These are phyloP conservation scores for Epichloe uncinata DNA, from an alignment of 2,329 filamentous ascomycete species.

Conservation along the genomic window DNA sequence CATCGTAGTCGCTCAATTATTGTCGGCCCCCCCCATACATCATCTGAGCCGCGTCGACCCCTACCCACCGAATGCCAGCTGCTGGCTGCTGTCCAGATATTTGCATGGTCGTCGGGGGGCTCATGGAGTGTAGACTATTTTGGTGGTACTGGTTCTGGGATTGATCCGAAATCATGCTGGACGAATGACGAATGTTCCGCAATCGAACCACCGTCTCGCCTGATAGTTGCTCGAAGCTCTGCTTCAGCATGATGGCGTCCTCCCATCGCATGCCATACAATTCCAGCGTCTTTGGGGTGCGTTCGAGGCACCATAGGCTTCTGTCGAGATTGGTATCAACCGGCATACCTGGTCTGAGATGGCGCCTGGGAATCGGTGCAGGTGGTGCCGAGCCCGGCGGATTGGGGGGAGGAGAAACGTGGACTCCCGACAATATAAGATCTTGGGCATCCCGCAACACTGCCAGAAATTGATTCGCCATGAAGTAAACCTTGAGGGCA, in stretches of 20 bases:
- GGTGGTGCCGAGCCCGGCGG: conserved; percentile 34
- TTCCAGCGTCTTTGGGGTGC: conserved; percentile 38
- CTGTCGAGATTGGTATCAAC: conserved; percentile 39
- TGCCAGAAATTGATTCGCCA: conserved; percentile 49
- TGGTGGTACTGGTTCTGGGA: conserved; percentile 23
- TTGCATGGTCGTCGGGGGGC: not conserved
- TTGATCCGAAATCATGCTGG: conserved; percentile 18
- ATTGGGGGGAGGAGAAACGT: conserved; percentile 31
- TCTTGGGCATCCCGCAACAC: conserved; percentile 46
- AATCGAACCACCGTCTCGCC: conserved; percentile 31
- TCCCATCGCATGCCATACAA: conserved; percentile 49
- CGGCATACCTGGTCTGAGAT: conserved; percentile 20
- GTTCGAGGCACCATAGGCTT: conserved; percentile 41
- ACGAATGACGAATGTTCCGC: conserved; percentile 23
- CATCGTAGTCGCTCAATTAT: not conserved
- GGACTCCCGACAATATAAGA: conserved; percentile 37
- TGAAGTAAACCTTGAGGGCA: conserved; percentile 69
- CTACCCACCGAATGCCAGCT: conserved; percentile 28
- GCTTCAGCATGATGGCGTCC: conserved; percentile 38
- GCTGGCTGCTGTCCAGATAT: conserved; percentile 14
- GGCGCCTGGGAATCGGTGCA: conserved; percentile 38
- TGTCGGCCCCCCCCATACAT: conserved; percentile 19
- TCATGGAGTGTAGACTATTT: conserved; percentile 9
- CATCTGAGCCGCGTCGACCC: conserved; percentile 30
- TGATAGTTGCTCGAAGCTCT: conserved; percentile 39